Evolutionary conservation across 2,329 filamentous ascomycete species (phyloP), one percentile per base, ranked within the genome.

Genomic region (Purpureocillium takamizusanense): DNA sequence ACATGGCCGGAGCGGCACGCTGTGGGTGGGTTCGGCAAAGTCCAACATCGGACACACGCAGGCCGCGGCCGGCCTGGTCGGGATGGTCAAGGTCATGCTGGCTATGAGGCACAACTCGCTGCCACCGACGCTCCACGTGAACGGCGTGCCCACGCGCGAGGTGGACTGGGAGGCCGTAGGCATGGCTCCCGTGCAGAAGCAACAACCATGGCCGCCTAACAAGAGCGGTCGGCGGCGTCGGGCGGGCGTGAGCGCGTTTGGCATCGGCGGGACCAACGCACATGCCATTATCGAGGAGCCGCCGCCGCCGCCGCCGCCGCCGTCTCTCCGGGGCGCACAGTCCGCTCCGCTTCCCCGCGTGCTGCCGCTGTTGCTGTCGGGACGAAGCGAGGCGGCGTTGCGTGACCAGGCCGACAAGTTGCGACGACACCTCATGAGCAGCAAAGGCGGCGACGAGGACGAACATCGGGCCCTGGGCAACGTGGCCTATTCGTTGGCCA

Each of bases 41-140:
- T 70, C 76, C 2, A 81, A 82, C 34, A 57, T 82, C 2, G 78
- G 78, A 1, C 78, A 83, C 52, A 69, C 74, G 23, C 75, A 80
- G 48, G 74, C 74, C 3, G 74, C 74, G 8, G 77, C 76, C 2
- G 77, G 77, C 34, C 62, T 69, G 34, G 78, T 67, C 28, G 72
- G 66, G 21, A 58, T 83, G 7, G 60, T 75, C 48, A 83, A 83
- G 55, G 72, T 78, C 1, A 62, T 63, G 14, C 21, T 48, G 16
- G 23, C 39, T 5, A 32, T 48, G 32, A 12, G 37, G 16, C 17
- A 43, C 15, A 21, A 25, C 6, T 45, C 67, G 37, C 65, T 67
- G 53, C 55, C 70, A 5, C 65, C 67, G 44, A 55, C 36, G 16
- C 30, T 41, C 12, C 36, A 45, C 15, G 31, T 45, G n/a, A n/a